These are phyloP conservation scores for Alternaria sp. DNA, from an alignment of 2,329 filamentous ascomycete species.

Conservation along the genomic window DNA sequence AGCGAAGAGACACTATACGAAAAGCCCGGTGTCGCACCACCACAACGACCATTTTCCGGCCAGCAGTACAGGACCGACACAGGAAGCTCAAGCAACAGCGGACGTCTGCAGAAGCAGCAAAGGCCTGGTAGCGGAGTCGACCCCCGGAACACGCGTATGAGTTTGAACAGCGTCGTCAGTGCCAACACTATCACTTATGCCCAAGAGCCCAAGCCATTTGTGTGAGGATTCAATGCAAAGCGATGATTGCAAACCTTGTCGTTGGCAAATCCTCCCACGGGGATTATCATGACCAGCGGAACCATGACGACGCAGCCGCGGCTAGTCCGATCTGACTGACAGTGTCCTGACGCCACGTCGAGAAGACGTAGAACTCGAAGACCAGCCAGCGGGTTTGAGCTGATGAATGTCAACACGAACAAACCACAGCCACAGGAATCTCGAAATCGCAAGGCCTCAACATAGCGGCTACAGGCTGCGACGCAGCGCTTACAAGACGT, in stretches of 20 bases:
- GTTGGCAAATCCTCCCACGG: background rate
- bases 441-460: background rate
- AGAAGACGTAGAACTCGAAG: background rate
- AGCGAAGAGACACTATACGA: constrained; percentile 25
- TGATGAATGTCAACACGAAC: too few species aligned
- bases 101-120: constrained; percentile 12
- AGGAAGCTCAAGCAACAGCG: constrained; percentile 20
- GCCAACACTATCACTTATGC: constrained; percentile 21
- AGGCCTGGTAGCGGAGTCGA: constrained; percentile 3
- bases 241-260: background rate
- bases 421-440: background rate
- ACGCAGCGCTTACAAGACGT: background rate
- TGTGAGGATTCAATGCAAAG: constrained; percentile 17
- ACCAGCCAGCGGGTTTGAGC: background rate
- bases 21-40: constrained; percentile 24
- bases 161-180: constrained; percentile 28
- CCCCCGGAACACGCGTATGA: constrained; percentile 18
- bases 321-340: background rate
- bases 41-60: constrained; percentile 20
- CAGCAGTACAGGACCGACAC: constrained; percentile 22
- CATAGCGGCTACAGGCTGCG: background rate
- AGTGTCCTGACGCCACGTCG: background rate
- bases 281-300: background rate
- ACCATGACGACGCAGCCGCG: background rate
- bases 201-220: constrained; percentile 37